Base-by-base conservation (phyloP, 2,329 filamentous ascomycete genomes). In the Lomentospora prolificans region DNA sequence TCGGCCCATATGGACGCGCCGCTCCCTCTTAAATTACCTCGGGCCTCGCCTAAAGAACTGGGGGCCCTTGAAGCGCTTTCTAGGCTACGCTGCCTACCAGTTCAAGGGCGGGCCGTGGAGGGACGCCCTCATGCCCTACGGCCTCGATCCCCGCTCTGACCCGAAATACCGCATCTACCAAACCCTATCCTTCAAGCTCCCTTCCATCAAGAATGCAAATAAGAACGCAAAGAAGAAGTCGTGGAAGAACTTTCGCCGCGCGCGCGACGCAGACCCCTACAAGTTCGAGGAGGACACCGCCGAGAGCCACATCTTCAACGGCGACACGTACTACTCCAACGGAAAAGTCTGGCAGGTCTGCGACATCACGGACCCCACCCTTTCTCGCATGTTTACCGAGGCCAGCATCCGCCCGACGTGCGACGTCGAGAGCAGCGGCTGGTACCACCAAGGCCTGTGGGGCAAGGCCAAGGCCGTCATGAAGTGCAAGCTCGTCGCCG, bases 341-440 rank as follows among this genome's bases (percentile, higher is more conserved):
- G 90, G 90, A 39, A 94, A 94, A 64, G 85, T 94, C 52, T 99
- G 90, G 87, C 94, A 97, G 74, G 80, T 95, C 25, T 95, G 90
- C 71, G 94, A 99, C 67, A 86, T 97, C 55, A 86, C 82, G 0
- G 92, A 97, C 63, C 88, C 90, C 0, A 65, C 91, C 1, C 75
- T 97, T 1, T 72, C 75, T 1, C 69, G 75, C 9, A 72, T 96
- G 3, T 76, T 96, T 39, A 78, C 84, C 19, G 79, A 81, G 0
- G 75, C 84, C 0, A 75, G 82, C 4, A 70, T 87, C 22, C 78
- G 84, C 3, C 65, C 72, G 0, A 71, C 73, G 8, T 87, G 82
- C 68, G 83, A 87, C 60, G 68, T 74, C 4, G 66, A 75, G 52
- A 77, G 77, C 48, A 88, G 89, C 62, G 92, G 92, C 1, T 99